Evolutionary conservation across 1,284 basidiomycete species (phyloP).

Genomic region (Inonotus obliquus): DNA sequence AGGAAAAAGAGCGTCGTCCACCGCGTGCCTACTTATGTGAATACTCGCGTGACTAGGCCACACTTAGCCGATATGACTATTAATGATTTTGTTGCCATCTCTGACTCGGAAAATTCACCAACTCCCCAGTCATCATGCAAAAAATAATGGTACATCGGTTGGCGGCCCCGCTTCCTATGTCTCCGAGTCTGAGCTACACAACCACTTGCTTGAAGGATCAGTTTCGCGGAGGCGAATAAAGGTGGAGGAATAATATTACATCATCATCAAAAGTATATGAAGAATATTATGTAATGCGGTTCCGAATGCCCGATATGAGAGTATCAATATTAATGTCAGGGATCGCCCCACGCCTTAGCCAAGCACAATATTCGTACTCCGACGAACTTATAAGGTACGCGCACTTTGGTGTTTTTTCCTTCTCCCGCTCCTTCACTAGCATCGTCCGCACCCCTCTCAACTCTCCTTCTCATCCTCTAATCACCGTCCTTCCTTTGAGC

Average conservation of each 20-base stretch:
- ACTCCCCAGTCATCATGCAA: no score
- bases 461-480: slow-evolving; percentile 16
- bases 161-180: no score
- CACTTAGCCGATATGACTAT: neutral
- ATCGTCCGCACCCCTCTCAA: neutral
- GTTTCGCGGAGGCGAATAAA: neutral
- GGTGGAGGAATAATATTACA: neutral
- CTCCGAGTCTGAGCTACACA: no score
- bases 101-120: no score
- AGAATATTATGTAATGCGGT: neutral
- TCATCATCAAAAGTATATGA: neutral
- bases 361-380: slow-evolving; percentile 7
- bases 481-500: slow-evolving; percentile 18
- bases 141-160: no score
- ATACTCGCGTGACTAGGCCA: neutral
- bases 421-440: neutral
- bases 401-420: neutral
- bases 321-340: neutral
- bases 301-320: neutral
- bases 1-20: slow-evolving; percentile 34
- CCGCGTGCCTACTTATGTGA: slow-evolving; percentile 20
- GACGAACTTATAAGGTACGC: neutral
- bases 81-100: neutral
- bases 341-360: neutral
- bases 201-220: no score